Percentiles rank a stretch among this genome's conserved stretches.
These are phyloP conservation scores for Globisporangium lucens DNA, from an alignment of 352 stramenopile genomes.

Conservation along the genomic window DNA sequence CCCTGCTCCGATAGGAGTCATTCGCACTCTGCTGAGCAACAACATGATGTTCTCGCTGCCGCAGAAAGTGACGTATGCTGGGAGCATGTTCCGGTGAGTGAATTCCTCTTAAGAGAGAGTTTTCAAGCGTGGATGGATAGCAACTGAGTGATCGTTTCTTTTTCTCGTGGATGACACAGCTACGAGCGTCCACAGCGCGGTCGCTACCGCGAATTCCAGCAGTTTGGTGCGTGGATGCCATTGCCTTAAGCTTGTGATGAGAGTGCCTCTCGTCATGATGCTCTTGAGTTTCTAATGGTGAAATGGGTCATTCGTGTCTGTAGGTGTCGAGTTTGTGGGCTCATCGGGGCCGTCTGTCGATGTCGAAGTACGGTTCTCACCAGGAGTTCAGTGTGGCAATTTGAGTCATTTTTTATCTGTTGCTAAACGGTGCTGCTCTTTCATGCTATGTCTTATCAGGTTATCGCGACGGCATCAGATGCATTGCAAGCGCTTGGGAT, in stretches of 20 bases:
- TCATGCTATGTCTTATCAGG: slow-evolving; percentile 22
- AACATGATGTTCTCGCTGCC: slow-evolving; percentile 69
- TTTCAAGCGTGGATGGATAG: background rate
- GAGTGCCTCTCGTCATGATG: too few species aligned
- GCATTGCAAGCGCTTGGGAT: slow-evolving; percentile 55
- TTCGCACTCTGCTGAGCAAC: slow-evolving; percentile 76
- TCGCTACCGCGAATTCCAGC: slow-evolving; percentile 86
- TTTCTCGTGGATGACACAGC: slow-evolving; percentile 27
- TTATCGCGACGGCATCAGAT: slow-evolving; percentile 77
- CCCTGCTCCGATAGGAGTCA: slow-evolving; percentile 38
- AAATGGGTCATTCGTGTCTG: background rate
- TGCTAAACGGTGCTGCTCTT: background rate
- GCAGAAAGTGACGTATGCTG: slow-evolving; percentile 81
- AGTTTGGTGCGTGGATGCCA: slow-evolving; percentile 56
- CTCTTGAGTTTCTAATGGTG: slow-evolving; percentile 4
- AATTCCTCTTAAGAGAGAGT: slow-evolving; percentile 2
- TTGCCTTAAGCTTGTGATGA: background rate
- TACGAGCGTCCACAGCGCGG: slow-evolving; percentile 86
- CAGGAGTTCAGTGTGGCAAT: background rate
- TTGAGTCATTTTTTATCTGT: background rate
- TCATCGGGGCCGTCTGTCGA: slow-evolving; percentile 76
- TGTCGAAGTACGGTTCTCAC: slow-evolving; percentile 45
- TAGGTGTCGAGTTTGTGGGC: slow-evolving; percentile 78
- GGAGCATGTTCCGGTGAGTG: slow-evolving; percentile 87
- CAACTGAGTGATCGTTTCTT: background rate